Conservation (phyloP, 2,329 filamentous ascomycete species). For the Penicillium oxalicum region DNA sequence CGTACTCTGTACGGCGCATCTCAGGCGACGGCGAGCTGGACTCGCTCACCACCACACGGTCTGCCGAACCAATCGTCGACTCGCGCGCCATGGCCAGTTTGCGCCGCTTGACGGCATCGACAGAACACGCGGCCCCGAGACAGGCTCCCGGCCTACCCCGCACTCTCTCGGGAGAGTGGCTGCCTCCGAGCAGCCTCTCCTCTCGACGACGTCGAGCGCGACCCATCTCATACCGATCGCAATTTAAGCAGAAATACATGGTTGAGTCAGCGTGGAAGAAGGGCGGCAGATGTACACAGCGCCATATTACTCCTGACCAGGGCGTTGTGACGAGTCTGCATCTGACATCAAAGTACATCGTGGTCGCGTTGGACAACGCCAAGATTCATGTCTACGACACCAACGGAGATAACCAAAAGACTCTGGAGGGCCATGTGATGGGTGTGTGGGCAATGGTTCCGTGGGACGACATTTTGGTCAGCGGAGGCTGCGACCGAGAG, state of each 20-base stretch:
- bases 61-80: constrained; percentile 17
- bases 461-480: constrained; percentile 91
- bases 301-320: constrained; percentile 91
- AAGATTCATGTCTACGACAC: constrained; percentile 98
- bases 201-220: constrained; percentile 50
- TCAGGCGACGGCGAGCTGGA: constrained; percentile 42
- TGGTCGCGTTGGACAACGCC: constrained; percentile 94
- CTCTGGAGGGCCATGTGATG: constrained; percentile 93
- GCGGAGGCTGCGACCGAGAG: constrained; percentile 92
- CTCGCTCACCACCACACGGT: constrained; percentile 27
- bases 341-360: constrained; percentile 90
- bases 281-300: constrained; percentile 74
- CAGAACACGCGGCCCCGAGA: constrained; percentile 37
- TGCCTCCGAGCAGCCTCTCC: constrained; percentile 25
- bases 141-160: constrained; percentile 44
- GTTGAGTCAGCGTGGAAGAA: constrained; percentile 96
- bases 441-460: constrained; percentile 99
- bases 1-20: constrained; percentile 72
- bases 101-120: constrained; percentile 22
- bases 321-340: constrained; percentile 95
- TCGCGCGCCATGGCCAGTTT: constrained; percentile 18
- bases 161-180: constrained; percentile 30
- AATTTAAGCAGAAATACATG: constrained; percentile 96
- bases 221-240: constrained; percentile 81
- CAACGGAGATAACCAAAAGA: constrained; percentile 79